Evolutionary conservation across 1,284 basidiomycete genomes (phyloP).

Genomic region (Austroboletus niveus): DNA sequence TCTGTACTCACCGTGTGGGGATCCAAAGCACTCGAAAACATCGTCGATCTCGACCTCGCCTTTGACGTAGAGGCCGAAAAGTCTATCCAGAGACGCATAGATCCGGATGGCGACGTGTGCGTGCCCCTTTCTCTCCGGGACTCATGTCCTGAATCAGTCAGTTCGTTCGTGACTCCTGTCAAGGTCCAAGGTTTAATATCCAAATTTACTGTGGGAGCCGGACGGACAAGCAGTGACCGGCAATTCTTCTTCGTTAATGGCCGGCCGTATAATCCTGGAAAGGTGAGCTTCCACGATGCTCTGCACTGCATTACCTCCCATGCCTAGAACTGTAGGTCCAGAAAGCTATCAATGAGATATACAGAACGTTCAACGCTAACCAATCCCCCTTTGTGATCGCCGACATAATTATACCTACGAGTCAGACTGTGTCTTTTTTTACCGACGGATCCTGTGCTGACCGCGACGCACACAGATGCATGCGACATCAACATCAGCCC

Average conservation of each 20-base stretch:
- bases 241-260: conserved; percentile 97
- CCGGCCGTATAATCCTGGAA: conserved; percentile 79
- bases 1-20: conserved; percentile 86
- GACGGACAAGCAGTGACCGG: conserved; percentile 76
- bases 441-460: not conserved
- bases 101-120: conserved; percentile 17
- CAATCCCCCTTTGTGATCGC: conserved; percentile 84
- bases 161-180: conserved; percentile 43
- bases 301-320: not conserved
- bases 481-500: conserved; percentile 97
- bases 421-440: conserved; percentile 40
- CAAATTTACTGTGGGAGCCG: conserved; percentile 69
- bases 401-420: conserved; percentile 78
- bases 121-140: conserved; percentile 1
- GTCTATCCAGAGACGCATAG: conserved; percentile 35
- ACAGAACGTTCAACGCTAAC: conserved; percentile 79
- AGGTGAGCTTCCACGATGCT: conserved; percentile 43
- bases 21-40: conserved; percentile 70
- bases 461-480: conserved; percentile 49
- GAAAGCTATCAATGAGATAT: conserved; percentile 88
- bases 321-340: conserved; percentile 52
- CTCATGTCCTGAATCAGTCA: not conserved
- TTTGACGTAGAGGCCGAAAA: conserved; percentile 70
- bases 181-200: conserved; percentile 76
- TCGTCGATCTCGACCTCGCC: conserved; percentile 71